Percentiles rank a stretch among this genome's conserved stretches.
Conservation (phyloP, 352 stramenopile genomes). For the Lagenidium giganteum region DNA sequence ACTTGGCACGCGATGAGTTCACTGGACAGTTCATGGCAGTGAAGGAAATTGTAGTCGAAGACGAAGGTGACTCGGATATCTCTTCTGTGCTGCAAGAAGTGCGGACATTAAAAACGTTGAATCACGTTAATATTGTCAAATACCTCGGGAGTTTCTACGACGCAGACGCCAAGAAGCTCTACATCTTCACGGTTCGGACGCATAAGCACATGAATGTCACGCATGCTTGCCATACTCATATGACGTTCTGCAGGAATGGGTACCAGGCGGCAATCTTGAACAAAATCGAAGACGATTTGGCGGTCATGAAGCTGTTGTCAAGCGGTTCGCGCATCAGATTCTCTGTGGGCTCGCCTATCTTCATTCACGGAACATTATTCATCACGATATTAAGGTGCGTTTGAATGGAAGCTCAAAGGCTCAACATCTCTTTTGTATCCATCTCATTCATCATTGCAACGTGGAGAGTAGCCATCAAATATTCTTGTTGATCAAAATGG, state of each 20-base stretch:
- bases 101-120: slow-evolving; percentile 79
- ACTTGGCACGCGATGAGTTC: slow-evolving; percentile 87
- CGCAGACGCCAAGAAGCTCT: slow-evolving; percentile 51
- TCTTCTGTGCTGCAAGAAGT: slow-evolving; percentile 65
- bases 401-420: neutral
- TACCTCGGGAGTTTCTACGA: slow-evolving; percentile 88
- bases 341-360: slow-evolving; percentile 86
- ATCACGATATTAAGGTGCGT: slow-evolving; percentile 79
- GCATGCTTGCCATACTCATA: neutral
- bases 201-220: too few species aligned
- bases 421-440: too few species aligned
- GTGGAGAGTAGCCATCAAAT: slow-evolving; percentile 67
- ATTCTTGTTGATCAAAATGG: slow-evolving; percentile 94
- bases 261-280: slow-evolving; percentile 78
- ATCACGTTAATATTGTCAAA: slow-evolving; percentile 90
- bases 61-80: slow-evolving; percentile 34
- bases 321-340: slow-evolving; percentile 80
- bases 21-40: slow-evolving; percentile 86
- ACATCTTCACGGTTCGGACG: slow-evolving; percentile 89
- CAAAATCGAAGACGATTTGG: slow-evolving; percentile 83
- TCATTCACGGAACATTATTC: slow-evolving; percentile 68
- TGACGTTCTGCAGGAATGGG: slow-evolving; percentile 56
- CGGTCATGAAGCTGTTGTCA: slow-evolving; percentile 62
- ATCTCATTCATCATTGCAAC: neutral
- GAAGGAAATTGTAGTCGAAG: slow-evolving; percentile 49